phyloP scores from a whole-genome alignment of 2,329 filamentous ascomycete species.

The Diaporthe sp. region DNA sequence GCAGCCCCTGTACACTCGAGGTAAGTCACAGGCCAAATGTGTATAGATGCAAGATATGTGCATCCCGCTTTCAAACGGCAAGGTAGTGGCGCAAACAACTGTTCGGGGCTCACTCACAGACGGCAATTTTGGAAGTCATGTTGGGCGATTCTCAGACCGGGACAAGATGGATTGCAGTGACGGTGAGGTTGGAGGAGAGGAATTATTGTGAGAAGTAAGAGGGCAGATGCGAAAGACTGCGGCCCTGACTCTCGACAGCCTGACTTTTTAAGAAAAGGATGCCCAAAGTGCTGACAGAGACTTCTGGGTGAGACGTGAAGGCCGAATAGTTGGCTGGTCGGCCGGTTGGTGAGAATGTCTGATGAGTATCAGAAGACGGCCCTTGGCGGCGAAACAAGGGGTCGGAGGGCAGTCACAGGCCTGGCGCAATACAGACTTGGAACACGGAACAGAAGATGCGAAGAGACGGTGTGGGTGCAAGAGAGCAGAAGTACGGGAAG shows the following conservation, averaged over 20 bases:
- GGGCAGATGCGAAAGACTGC: background rate
- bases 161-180: background rate
- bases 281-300: background rate
- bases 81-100: background rate
- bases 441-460: constrained; percentile 19
- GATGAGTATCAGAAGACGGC: constrained; percentile 14
- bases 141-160: background rate
- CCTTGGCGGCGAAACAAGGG: constrained; percentile 28
- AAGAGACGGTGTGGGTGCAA: background rate
- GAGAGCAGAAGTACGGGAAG: background rate
- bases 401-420: constrained; percentile 20
- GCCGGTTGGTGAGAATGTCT: background rate
- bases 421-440: constrained; percentile 14
- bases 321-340: constrained; percentile 2
- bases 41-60: background rate
- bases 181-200: background rate
- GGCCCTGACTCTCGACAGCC: background rate
- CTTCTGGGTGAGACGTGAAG: background rate
- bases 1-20: background rate
- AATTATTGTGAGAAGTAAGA: background rate
- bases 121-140: constrained; percentile 12
- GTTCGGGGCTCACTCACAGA: background rate
- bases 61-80: background rate
- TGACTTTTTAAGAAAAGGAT: background rate
- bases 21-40: background rate